Evolutionary conservation across 345 rosid species (phyloP), one percentile per base, ranked within the genome.

Genomic region (Lepidium didymum): DNA sequence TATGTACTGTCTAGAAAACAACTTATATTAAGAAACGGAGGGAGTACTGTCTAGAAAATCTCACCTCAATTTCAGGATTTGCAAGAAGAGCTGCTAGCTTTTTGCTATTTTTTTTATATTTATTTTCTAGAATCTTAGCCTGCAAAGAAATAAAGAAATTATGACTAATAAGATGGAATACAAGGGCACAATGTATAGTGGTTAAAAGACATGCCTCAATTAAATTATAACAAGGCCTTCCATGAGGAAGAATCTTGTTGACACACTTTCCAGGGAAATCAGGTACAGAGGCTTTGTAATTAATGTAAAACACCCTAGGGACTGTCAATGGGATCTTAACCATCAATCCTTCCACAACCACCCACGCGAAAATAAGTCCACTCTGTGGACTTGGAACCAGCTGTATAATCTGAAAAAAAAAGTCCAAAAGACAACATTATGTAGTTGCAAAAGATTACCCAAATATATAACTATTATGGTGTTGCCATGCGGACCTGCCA

Each of bases 51-150:
- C n/a, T n/a, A 3, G 46, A 21, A 59, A 15, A 61, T 50, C 88
- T 75, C 18, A 90, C 98, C 98, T 93, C 96, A 64, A 90, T 79
- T 76, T 87, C 96, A 31, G 98, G 97, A 83, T 93, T 89, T 31
- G 96, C 90, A 60, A 90, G 88, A 72, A 93, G 96, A 59, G 98
- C 94, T 19, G 83, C 83, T 25, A 86, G 83, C 74, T 87, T 88
- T 75, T 82, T 88, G 80, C 83, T 81, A 77, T 88, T 92, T 34
- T 82, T 69, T 77, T 61, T 77, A 68, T 83, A 93, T 44, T 81
- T 87, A 62, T 82, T 90, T 83, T 90, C 97, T 52, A 86, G 89
- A 76, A 79, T 73, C 43, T 54, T 60, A 50, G 86, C 87, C 96
- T 86, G 79, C 78, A 15, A 61, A 67, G 68, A 59, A 55, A 27